phyloP scores from a whole-genome alignment of 1,284 basidiomycete species.

The Apiotrichum veenhuisii region DNA sequence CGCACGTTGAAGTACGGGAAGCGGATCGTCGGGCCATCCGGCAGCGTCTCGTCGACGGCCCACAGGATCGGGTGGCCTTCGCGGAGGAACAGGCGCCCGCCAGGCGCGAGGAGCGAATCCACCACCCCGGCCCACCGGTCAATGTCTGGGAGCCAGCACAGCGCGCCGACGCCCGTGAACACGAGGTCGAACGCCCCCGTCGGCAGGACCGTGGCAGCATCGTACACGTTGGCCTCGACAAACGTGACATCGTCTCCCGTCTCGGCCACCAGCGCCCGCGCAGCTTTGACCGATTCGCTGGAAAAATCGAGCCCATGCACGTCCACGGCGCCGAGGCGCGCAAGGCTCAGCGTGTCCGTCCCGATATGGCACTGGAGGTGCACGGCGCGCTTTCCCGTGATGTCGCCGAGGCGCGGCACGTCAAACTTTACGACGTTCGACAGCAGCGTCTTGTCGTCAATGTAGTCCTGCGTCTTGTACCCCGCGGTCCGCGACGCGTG shows the following conservation, averaged over 20 bases:
- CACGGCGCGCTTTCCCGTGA: background rate
- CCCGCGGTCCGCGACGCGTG: conserved; percentile 1
- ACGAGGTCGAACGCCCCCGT: conserved; percentile 2
- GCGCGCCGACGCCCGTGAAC: conserved; percentile 8
- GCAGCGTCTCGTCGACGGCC: conserved; percentile 1
- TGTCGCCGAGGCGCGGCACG: conserved; percentile 1
- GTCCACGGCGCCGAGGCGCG: conserved; percentile 2
- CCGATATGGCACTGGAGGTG: conserved; percentile 13
- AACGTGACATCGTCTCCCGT: background rate
- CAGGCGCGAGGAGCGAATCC: background rate
- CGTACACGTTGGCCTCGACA: conserved; percentile 7
- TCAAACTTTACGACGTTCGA: conserved; percentile 7
- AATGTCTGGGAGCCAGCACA: conserved; percentile 10
- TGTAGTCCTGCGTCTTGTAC: background rate
- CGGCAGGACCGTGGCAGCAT: background rate
- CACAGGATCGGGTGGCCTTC: conserved; percentile 8
- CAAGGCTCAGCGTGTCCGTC: conserved; percentile 8
- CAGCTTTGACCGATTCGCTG: background rate
- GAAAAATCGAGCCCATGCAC: conserved; percentile 8
- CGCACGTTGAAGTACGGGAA: conserved; percentile 4
- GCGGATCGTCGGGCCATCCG: background rate
- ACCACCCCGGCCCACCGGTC: background rate
- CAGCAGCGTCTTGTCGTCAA: conserved; percentile 1
- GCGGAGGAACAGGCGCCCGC: conserved; percentile 4
- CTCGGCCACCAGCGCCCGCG: background rate